Evolutionary conservation across 306 rosid genomes (phyloP), one percentile per base, ranked within the genome.

Genomic region (Delonix regia): DNA sequence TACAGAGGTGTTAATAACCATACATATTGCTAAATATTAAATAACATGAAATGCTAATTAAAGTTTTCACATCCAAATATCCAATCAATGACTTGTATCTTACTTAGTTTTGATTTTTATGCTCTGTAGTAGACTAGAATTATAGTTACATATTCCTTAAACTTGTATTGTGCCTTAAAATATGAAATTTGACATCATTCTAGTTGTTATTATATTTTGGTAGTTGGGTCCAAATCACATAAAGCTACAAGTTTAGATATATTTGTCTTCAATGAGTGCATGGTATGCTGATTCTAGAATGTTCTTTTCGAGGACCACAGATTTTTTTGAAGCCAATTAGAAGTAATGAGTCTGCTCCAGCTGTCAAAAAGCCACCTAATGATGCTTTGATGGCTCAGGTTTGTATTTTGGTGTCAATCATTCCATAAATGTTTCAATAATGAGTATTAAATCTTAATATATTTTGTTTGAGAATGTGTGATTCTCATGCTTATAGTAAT

Each of bases 321-420:
- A 77, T 96, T 75, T 86, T 81, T 71, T 74, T 86, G 65, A 90
- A 68, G 81, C 94, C 83, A 87, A 70, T 88, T 36, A 78, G 70
- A 74, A 87, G 76, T 56, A 86, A 81, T 55, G 96, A 89, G 49
- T 69, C 89, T 60, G 65, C 89, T 56, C 80, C 89, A 61, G n/a
- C 89, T 19, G 90, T 56, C 64, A 85, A 85, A 79, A 93, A 90
- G 79, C 96, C 98, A 18, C 87, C 61, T 30, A 84, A 74, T 48
- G 96, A 93, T 73, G 81, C 88, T 78, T 86, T 96, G 85, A 53
- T 91, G 84, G 98, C 85, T 66, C 99, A 96, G 99, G 99, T 96
- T 63, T 79, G 83, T 67, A 38, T 59, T 27, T 53, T 87, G 65
- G 15, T 49, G 64, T 65, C 71, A 41, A 25, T 55, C 21, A 82